Evolutionary conservation across 345 rosid species (phyloP), one percentile per base, ranked within the genome.

Genomic region (Raphanus sativus): DNA sequence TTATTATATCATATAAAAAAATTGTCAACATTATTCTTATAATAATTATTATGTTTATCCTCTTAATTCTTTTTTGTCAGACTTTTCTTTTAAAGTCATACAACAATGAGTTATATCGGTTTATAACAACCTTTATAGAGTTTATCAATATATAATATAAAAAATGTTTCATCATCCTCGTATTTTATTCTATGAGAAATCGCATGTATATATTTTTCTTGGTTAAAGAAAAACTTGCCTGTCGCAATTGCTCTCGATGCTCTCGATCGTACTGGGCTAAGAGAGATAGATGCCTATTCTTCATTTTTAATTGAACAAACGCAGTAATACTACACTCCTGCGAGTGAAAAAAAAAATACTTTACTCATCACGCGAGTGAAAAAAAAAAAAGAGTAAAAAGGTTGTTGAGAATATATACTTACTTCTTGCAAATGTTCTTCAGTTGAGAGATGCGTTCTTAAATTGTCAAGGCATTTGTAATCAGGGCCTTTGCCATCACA

Each of bases 371-470:
- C 21, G 72, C 36, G n/a, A 42, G 50, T 13, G 50, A 12, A 0
- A 42, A 12, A 21, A 21, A 21, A 21, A 21, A 21, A 21, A 21
- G 21, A 21, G 21, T 21, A 21, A 21, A 42, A 42, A 42, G 15
- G 50, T 42, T 42, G 50, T 59, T 28, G 21, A 32, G 16, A 30
- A 62, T 48, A 13, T 62, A 42, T 42, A 42, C 69, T 73, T 73
- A 73, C 76, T 48, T 21, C 4, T 0, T 0, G 1, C 30, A 28
- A 29, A 42, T 61, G 75, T 16, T 61, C 5, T 16, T 42, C 2
- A 61, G 13, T 29, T 42, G 60, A 61, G 75, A 71, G 75, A 71
- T 71, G 75, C 42, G 21, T 42, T 5, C 17, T 29, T 6, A 71
- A 11, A 61, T 71, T 0, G 17, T 42, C 67, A 61, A 45, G 67